These are phyloP conservation scores for Stagonosporopsis cucurbitacearum DNA, from an alignment of 2,329 filamentous ascomycete species.

Conservation along the genomic window DNA sequence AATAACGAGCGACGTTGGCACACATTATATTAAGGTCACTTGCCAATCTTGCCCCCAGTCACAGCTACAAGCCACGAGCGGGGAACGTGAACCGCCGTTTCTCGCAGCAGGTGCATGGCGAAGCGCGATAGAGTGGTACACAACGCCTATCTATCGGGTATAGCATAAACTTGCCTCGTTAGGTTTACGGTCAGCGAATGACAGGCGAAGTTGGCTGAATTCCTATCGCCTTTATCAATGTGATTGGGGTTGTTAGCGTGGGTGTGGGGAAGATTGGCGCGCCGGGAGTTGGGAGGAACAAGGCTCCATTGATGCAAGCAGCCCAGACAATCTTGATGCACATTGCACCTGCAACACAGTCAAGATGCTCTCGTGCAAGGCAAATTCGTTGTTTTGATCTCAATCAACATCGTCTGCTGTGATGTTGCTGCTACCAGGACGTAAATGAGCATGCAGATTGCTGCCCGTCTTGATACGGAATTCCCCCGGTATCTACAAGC, in stretches of 20 bases:
- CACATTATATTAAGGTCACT: constrained; percentile 15
- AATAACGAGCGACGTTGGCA: constrained; percentile 3
- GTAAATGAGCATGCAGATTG: background rate
- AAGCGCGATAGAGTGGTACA: constrained; percentile 5
- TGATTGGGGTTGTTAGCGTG: constrained; percentile 14
- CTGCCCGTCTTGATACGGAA: constrained; percentile 14
- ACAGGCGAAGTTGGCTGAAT: background rate
- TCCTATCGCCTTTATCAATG: constrained; percentile 19
- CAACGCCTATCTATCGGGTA: constrained; percentile 17
- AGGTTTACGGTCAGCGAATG: constrained; percentile 10
- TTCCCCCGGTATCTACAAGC: constrained; percentile 15
- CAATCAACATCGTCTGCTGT: background rate
- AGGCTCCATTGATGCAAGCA: constrained; percentile 7
- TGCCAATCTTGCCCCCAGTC: constrained; percentile 11
- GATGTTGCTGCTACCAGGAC: background rate
- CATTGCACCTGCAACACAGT: background rate
- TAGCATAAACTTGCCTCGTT: constrained; percentile 15
- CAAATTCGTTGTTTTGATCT: background rate
- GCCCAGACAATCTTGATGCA: background rate
- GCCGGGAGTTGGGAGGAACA: constrained; percentile 1
- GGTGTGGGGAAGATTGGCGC: constrained; percentile 15
- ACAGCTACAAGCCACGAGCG: constrained; percentile 10
- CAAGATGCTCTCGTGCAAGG: background rate
- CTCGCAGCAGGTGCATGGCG: constrained; percentile 11
- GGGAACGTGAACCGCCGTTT: constrained; percentile 14